Evolutionary conservation across 208 protist genomes (phyloP), one percentile per base, ranked within the genome.

Genomic region (Leishmania mexicana): DNA sequence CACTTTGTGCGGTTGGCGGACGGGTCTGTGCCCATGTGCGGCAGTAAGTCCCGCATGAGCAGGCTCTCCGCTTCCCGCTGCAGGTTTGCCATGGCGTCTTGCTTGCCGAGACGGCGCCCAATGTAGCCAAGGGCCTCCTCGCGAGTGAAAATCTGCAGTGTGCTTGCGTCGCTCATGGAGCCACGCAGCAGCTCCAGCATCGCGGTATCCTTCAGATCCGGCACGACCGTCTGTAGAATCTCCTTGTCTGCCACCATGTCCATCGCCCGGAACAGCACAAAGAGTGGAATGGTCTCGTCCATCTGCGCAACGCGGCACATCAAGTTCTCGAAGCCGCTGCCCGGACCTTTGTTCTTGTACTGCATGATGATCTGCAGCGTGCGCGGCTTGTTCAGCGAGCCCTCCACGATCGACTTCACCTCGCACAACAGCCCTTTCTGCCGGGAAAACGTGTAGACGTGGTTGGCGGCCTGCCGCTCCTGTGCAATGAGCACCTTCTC

Each of bases 401-500:
- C 94, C 86, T 96, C 90, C 3, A 99, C 90, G 53, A 93, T 95
- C 13, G 98, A 99, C 85, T 97, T 98, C 64, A 99, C 99, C 85
- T 99, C 99, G 40, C 99, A 98, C 53, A 99, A 84, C 78, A 99
- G 84, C 21, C 95, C 92, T 60, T 96, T 96, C 58, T 92, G 91
- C 71, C 99, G 99, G 28, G 93, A 98, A 81, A 99, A 99, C 75
- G 92, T 94, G 83, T 97, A 97, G 79, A 99, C 99, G 80, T 99
- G 91, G 88, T 99, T 99, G 79, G 99, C 99, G 24, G 96, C 97
- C 67, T 99, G 93, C 62, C 98, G 95, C 87, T 99, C 97, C 80
- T 99, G 97, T 49, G 98, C 96, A 8, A 99, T 87, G 71, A 98
- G 88, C 13, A 99, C 99, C 90, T 99, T 99, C 85, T 99, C 99